Evolutionary conservation across 2,329 filamentous ascomycete genomes (phyloP).

Genomic region (Teratosphaeria nubilosa): DNA sequence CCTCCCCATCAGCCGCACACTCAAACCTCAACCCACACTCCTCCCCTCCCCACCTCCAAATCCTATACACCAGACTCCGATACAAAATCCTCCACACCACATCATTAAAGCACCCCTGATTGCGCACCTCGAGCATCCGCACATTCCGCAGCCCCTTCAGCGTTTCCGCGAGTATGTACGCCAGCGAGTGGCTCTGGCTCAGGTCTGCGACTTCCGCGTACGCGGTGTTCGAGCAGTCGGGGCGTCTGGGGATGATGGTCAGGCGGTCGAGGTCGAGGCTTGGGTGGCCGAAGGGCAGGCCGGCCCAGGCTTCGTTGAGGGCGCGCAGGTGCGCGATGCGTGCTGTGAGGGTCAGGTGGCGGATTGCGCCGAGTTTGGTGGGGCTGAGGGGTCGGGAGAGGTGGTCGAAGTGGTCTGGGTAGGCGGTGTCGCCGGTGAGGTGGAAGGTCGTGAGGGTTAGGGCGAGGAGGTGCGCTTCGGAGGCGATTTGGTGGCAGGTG

Average conservation of each 20-base stretch:
- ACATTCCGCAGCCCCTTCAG: conserved; percentile 23
- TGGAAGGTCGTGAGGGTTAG: conserved; percentile 21
- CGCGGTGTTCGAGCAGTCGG: conserved; percentile 16
- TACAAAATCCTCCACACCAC: conserved; percentile 27
- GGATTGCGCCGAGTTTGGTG: conserved; percentile 18
- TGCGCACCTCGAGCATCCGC: conserved; percentile 20
- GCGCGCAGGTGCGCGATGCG: conserved; percentile 22
- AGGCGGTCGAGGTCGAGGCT: conserved; percentile 22
- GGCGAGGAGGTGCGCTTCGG: conserved; percentile 23
- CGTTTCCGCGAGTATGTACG: conserved; percentile 28
- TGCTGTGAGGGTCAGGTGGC: conserved; percentile 24
- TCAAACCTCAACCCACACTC: conserved; percentile 22
- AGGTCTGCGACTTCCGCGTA: conserved; percentile 28
- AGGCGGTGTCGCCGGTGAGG: conserved; percentile 14
- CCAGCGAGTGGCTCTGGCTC: conserved; percentile 25
- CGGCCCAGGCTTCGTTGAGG: conserved; percentile 26
- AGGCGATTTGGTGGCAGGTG: not conserved
- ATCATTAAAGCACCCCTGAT: conserved; percentile 24
- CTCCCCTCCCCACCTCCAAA: conserved; percentile 27
- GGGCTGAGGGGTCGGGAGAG: conserved; percentile 11
- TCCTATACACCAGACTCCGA: conserved; percentile 21
- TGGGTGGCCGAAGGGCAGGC: conserved; percentile 24
- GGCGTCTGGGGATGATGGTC: conserved; percentile 22
- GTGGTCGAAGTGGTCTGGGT: conserved; percentile 20
- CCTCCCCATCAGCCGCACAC: conserved; percentile 6